Base-by-base conservation (phyloP, 2,329 filamentous ascomycete genomes). In the Cladosporium sp. region DNA sequence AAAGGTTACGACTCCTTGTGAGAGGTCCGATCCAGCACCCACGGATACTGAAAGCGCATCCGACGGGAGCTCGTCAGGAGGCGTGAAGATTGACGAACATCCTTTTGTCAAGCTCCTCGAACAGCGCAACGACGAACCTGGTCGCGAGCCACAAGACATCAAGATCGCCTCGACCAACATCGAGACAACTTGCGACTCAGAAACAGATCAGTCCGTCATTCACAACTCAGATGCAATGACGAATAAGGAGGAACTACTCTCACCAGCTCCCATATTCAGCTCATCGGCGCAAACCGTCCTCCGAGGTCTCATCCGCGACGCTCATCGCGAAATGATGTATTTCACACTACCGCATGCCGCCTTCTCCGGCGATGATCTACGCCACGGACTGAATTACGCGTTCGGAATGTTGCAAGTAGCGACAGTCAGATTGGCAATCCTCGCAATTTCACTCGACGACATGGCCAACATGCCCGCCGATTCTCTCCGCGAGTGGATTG, bases 221-320 rank as follows among this genome's bases (percentile, higher is more conserved):
- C 35, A 38, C 5, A 3, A n/a, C 35, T 8, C n/a, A n/a, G 1
- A n/a, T 14, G 2, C 11, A 38, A 10, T 42, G 40, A 19, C 9
- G 16, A 19, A 19, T 7, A 28, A 28, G 22, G 40, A 42, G 19
- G 40, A 22, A 10, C 13, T 16, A 28, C 40, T 19, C 16, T 10
- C 16, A 22, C 16, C 13, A 42, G 4, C 13, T 6, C 14, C 10
- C 5, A 9, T 9, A n/a, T n/a, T 10, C 13, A 10, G 11, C 16
- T 10, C 41, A 34, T 38, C 40, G 5, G n/a, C 48, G 22, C 40
- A 43, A 35, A 37, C 32, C 1, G 35, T 50, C 18, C 40, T 50
- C 8, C 48, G 40, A 3, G 48, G 48, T 11, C 19, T 50, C 4
- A 50, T 50, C 18, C 40, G 48, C 11, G 48, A 50, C 11, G 40